Evolutionary conservation across 1,284 basidiomycete genomes (phyloP).

Genomic region (Melampsora americana): DNA sequence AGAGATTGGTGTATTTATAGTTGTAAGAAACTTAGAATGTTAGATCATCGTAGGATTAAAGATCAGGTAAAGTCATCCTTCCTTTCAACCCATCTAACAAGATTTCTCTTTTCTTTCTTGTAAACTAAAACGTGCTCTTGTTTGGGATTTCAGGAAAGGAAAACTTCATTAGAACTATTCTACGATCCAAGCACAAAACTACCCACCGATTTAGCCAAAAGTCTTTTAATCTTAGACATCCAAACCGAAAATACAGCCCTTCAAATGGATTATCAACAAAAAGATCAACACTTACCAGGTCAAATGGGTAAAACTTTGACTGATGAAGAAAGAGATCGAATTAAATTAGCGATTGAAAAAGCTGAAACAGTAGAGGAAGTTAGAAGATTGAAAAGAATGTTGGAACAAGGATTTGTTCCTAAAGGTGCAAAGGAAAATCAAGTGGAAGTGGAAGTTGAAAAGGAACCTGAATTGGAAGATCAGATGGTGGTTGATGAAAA

Average conservation of each 20-base stretch:
- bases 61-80: slow-evolving; percentile 66
- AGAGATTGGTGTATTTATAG: slow-evolving; percentile 49
- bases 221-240: slow-evolving; percentile 64
- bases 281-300: slow-evolving; percentile 45
- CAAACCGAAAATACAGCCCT: slow-evolving; percentile 60
- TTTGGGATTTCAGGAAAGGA: slow-evolving; percentile 64
- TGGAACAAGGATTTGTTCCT: slow-evolving; percentile 66
- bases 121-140: not conserved
- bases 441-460: not conserved
- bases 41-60: slow-evolving; percentile 94
- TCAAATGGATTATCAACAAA: slow-evolving; percentile 51
- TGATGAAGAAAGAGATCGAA: slow-evolving; percentile 82
- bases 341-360: slow-evolving; percentile 82
- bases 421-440: not conserved
- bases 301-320: slow-evolving; percentile 73
- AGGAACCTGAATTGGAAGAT: not conserved
- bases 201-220: slow-evolving; percentile 63
- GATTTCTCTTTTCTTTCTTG: not conserved
- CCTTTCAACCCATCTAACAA: not conserved
- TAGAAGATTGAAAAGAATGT: slow-evolving; percentile 75
- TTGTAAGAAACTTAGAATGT: slow-evolving; percentile 68
- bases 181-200: slow-evolving; percentile 64
- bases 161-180: slow-evolving; percentile 68
- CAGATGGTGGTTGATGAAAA: not conserved
- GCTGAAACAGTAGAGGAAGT: slow-evolving; percentile 90